Conservation (phyloP, 1,139 yeast species). For the Protomyces inouyei region DNA sequence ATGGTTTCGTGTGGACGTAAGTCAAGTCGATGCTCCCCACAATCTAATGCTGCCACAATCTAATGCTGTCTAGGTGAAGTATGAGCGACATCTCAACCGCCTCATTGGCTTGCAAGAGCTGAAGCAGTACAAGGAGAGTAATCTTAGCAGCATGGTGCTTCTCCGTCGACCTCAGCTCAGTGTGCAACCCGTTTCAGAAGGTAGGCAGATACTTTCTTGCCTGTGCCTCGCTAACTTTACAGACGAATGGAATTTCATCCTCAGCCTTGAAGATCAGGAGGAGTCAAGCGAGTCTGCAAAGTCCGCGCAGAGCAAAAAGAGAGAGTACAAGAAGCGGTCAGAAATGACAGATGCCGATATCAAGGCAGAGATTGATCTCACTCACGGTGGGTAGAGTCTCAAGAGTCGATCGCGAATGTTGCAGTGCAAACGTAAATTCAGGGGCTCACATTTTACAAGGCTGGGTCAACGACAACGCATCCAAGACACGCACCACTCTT, state of each 20-base stretch:
- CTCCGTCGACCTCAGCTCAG: constrained; percentile 49
- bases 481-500: no score
- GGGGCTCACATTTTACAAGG: no score
- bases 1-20: constrained; percentile 55
- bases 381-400: constrained; percentile 11
- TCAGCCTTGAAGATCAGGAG: constrained; percentile 36
- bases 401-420: no score
- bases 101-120: constrained; percentile 44
- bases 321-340: background rate
- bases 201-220: constrained; percentile 1
- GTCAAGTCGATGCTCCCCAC: background rate
- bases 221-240: background rate
- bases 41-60: background rate
- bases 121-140: constrained; percentile 34
- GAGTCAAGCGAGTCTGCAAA: no score
- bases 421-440: no score
- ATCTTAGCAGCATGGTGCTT: constrained; percentile 44
- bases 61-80: constrained; percentile 33
- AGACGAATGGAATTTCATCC: constrained; percentile 43
- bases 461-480: no score
- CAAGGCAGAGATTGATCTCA: constrained; percentile 7
- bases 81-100: constrained; percentile 43
- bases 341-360: background rate
- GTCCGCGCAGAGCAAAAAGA: background rate
- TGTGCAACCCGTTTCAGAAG: constrained; percentile 46